Percentiles rank a stretch among this genome's conserved stretches.
phyloP scores from a whole-genome alignment of 2,329 filamentous ascomycete species.

The Sarocladium oryzae region DNA sequence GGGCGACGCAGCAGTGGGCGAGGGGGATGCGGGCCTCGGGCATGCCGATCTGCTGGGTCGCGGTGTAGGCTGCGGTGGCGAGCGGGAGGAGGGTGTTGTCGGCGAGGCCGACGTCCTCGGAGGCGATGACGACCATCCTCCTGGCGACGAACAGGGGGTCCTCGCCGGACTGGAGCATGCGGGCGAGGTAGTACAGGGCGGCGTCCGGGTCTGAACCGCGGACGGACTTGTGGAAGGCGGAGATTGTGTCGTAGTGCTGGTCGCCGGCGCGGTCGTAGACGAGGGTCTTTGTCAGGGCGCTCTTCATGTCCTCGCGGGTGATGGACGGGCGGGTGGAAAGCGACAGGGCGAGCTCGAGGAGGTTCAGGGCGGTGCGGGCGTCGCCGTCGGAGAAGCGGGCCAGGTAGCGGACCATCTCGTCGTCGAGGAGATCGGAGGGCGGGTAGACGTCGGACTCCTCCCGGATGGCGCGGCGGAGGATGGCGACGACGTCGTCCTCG shows the following conservation, averaged over 20 bases:
- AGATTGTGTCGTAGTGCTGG: conserved; percentile 96
- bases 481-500: conserved; percentile 63
- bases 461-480: conserved; percentile 68
- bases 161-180: conserved; percentile 93
- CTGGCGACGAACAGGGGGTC: conserved; percentile 89
- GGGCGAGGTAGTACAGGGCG: conserved; percentile 85
- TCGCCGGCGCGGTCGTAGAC: conserved; percentile 94
- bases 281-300: conserved; percentile 79
- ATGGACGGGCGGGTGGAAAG: conserved; percentile 52
- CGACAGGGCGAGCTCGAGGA: conserved; percentile 82
- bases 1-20: conserved; percentile 77
- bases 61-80: conserved; percentile 79
- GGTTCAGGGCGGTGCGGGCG: conserved; percentile 84
- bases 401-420: conserved; percentile 73
- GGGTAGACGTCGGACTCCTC: conserved; percentile 44
- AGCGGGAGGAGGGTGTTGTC: conserved; percentile 79
- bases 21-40: conserved; percentile 91
- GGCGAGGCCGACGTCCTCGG: conserved; percentile 86
- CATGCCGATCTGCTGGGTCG: conserved; percentile 89
- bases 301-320: conserved; percentile 72
- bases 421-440: conserved; percentile 58
- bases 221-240: conserved; percentile 92
- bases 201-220: conserved; percentile 83
- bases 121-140: conserved; percentile 89
- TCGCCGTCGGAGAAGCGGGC: conserved; percentile 87